Percentiles rank a stretch among this genome's conserved stretches.
These are phyloP conservation scores for Cardamine chenopodiifolia DNA, from an alignment of 345 rosid genomes.

Conservation along the genomic window DNA sequence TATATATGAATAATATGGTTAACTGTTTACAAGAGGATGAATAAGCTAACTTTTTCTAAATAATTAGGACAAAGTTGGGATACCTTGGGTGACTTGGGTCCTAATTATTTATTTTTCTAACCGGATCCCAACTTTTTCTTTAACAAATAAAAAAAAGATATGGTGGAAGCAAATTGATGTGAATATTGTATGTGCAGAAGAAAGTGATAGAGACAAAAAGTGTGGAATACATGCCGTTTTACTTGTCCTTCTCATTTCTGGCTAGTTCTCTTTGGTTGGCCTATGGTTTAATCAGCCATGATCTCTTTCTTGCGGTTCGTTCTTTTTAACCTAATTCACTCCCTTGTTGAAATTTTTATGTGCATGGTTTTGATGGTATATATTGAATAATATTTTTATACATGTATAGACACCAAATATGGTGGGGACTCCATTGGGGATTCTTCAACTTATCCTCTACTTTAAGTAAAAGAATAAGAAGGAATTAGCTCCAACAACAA, in stretches of 20 bases:
- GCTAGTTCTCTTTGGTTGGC: slow-evolving; percentile 75
- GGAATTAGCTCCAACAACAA: slow-evolving; percentile 46
- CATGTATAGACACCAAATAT: slow-evolving; percentile 70
- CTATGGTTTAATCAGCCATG: slow-evolving; percentile 73
- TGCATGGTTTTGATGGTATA: background rate
- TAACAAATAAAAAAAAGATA: background rate
- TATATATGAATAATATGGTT: background rate
- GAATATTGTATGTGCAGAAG: slow-evolving; percentile 53
- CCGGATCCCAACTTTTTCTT: background rate
- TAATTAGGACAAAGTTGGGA: background rate
- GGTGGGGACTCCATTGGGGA: slow-evolving; percentile 67
- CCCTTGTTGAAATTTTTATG: background rate
- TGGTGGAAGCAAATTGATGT: background rate
- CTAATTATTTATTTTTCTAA: background rate
- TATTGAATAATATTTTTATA: background rate
- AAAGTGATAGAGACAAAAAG: slow-evolving; percentile 74
- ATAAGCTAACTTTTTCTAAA: background rate
- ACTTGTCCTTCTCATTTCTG: slow-evolving; percentile 74
- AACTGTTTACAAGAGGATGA: background rate
- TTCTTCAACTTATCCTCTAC: slow-evolving; percentile 68
- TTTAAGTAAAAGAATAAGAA: slow-evolving; percentile 62
- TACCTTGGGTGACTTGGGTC: background rate
- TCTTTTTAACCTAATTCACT: background rate
- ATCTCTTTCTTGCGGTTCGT: slow-evolving; percentile 78
- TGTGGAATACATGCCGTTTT: slow-evolving; percentile 93